These are phyloP conservation scores for Paracorniculantispora psalliotae DNA, from an alignment of 2,329 filamentous ascomycete genomes.

Conservation along the genomic window DNA sequence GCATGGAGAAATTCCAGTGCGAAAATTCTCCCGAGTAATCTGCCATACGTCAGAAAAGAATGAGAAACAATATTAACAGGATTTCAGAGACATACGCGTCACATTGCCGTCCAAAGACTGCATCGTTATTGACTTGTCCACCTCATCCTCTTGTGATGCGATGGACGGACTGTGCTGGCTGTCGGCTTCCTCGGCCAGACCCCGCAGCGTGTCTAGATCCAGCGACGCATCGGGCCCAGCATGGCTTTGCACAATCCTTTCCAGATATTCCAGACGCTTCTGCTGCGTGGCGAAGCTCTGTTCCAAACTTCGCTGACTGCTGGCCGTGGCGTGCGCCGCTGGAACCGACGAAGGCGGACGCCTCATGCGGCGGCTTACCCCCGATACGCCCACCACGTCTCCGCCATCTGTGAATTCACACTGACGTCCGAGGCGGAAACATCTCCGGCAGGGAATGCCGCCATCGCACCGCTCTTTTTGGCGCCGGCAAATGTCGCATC, in stretches of 20 bases:
- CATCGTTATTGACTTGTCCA: slow-evolving; percentile 29
- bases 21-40: slow-evolving; percentile 50
- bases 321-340: background rate
- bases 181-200: slow-evolving; percentile 32
- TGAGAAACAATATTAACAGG: background rate
- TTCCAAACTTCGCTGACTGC: background rate
- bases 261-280: slow-evolving; percentile 13
- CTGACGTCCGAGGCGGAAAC: slow-evolving; percentile 44
- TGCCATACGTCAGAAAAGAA: slow-evolving; percentile 19
- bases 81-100: slow-evolving; percentile 29
- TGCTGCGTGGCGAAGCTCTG: slow-evolving; percentile 1
- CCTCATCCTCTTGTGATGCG: slow-evolving; percentile 16
- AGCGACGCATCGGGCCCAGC: slow-evolving; percentile 10
- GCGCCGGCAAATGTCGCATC: slow-evolving; percentile 50
- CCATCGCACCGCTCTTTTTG: slow-evolving; percentile 55
- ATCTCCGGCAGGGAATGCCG: slow-evolving; percentile 48
- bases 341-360: slow-evolving; percentile 1
- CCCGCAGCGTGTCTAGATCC: slow-evolving; percentile 27
- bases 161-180: slow-evolving; percentile 14
- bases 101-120: slow-evolving; percentile 37
- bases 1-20: slow-evolving; percentile 49
- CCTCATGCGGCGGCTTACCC: background rate
- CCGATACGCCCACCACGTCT: slow-evolving; percentile 21
- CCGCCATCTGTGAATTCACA: slow-evolving; percentile 40
- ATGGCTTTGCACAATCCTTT: slow-evolving; percentile 12